phyloP scores from a whole-genome alignment of 371 early-diverging fungal species.

The Amoeboradix gromovi region DNA sequence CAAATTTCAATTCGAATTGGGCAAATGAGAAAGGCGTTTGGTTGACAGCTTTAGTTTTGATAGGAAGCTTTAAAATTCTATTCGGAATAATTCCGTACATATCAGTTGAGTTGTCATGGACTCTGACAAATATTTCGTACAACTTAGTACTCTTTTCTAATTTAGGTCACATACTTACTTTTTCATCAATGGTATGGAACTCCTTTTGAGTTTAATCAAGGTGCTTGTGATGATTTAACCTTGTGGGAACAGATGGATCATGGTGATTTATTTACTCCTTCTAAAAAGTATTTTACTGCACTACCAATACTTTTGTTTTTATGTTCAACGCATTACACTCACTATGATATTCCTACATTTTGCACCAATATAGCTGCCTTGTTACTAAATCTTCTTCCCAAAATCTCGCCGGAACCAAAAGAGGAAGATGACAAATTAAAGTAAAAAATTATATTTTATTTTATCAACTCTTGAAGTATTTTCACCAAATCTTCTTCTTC shows the following conservation, averaged over 20 bases:
- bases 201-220: conserved; percentile 67
- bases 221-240: conserved; percentile 62
- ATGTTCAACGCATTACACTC: conserved; percentile 70
- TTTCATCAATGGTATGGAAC: conserved; percentile 83
- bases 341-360: conserved; percentile 60
- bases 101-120: conserved; percentile 70
- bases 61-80: conserved; percentile 42
- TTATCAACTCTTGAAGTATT: too few species aligned
- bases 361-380: too few species aligned
- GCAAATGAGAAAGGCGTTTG: conserved; percentile 57
- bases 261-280: conserved; percentile 81
- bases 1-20: conserved; percentile 35
- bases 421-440: too few species aligned
- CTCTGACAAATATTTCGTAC: conserved; percentile 63
- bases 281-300: conserved; percentile 72
- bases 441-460: too few species aligned
- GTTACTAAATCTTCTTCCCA: too few species aligned
- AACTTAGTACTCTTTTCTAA: conserved; percentile 30
- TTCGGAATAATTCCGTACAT: conserved; percentile 63
- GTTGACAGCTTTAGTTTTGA: conserved; percentile 47
- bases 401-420: too few species aligned
- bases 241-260: conserved; percentile 95
- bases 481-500: too few species aligned
- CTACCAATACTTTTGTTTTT: conserved; percentile 77
- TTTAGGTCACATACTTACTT: conserved; percentile 66